Evolutionary conservation across 768 basidiomycete genomes (phyloP).

Genomic region (Amanita polypyramis): DNA sequence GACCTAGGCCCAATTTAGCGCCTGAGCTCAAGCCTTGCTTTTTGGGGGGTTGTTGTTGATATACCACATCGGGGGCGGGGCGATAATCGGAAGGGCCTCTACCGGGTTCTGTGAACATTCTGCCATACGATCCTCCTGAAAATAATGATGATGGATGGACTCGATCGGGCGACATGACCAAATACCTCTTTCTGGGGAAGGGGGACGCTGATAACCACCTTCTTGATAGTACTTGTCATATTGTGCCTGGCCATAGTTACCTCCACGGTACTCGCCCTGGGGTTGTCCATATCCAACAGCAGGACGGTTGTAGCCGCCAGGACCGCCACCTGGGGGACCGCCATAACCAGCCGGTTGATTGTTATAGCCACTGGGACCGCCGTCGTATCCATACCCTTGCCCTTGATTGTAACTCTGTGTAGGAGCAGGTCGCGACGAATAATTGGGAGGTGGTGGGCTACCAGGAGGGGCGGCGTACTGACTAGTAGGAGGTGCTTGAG

Average conservation of each 20-base stretch:
- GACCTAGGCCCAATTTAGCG: constrained; percentile 41
- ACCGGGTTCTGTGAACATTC: too few species aligned
- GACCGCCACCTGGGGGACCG: constrained; percentile 3
- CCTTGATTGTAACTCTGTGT: constrained; percentile 8
- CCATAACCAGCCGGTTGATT: neutral
- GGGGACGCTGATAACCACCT: too few species aligned
- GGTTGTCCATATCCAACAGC: neutral
- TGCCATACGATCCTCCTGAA: too few species aligned
- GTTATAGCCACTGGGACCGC: constrained; percentile 12
- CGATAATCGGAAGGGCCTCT: too few species aligned
- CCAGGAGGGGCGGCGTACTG: constrained; percentile 26
- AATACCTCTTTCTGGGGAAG: too few species aligned
- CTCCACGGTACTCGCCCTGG: constrained; percentile 7
- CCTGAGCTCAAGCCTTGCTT: constrained; percentile 34
- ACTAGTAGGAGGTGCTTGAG: constrained; percentile 22
- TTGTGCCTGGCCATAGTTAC: constrained; percentile 4
- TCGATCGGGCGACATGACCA: too few species aligned
- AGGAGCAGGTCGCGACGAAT: constrained; percentile 3
- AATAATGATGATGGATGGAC: too few species aligned
- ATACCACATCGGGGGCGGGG: neutral
- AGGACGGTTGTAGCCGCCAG: neutral
- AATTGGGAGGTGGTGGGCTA: constrained; percentile 31
- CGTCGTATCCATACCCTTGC: constrained; percentile 16
- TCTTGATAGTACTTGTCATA: too few species aligned
- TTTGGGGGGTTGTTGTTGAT: constrained; percentile 27